Percentiles rank a stretch among this genome's conserved stretches.
These are phyloP conservation scores for Dioszegia aurantiaca DNA, from an alignment of 768 basidiomycete genomes.

Conservation along the genomic window DNA sequence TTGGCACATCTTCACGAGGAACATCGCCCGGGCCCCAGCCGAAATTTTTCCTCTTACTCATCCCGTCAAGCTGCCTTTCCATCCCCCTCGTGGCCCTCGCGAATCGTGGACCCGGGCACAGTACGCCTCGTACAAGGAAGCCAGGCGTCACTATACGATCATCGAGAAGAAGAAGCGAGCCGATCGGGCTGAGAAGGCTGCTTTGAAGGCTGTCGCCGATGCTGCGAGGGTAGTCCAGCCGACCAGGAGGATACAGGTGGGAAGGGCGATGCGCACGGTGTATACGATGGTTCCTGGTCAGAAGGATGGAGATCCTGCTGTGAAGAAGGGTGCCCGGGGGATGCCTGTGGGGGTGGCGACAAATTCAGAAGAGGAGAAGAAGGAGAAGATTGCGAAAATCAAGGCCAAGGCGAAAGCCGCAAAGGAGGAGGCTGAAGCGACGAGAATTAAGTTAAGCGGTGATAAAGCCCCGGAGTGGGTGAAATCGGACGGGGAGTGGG, in stretches of 20 bases:
- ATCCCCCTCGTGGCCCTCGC: slow-evolving; percentile 15
- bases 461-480: no score
- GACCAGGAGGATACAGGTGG: background rate
- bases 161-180: background rate
- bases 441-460: no score
- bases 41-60: background rate
- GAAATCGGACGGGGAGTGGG: slow-evolving; percentile 3
- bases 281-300: slow-evolving; percentile 10
- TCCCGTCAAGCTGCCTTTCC: background rate
- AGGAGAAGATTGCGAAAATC: no score
- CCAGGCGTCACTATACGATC: slow-evolving; percentile 13
- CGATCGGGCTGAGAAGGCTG: background rate
- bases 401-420: no score
- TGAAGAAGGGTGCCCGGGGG: slow-evolving; percentile 12
- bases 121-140: slow-evolving; percentile 28
- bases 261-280: background rate
- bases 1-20: background rate
- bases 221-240: background rate
- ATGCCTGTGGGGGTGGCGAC: background rate
- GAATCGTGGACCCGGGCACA: slow-evolving; percentile 21
- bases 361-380: background rate
- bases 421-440: no score
- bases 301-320: slow-evolving; percentile 4
- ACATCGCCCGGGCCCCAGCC: background rate
- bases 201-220: background rate